These are phyloP conservation scores for Balamuthia mandrillaris DNA, from an alignment of 208 protist species.

Conservation along the genomic window DNA sequence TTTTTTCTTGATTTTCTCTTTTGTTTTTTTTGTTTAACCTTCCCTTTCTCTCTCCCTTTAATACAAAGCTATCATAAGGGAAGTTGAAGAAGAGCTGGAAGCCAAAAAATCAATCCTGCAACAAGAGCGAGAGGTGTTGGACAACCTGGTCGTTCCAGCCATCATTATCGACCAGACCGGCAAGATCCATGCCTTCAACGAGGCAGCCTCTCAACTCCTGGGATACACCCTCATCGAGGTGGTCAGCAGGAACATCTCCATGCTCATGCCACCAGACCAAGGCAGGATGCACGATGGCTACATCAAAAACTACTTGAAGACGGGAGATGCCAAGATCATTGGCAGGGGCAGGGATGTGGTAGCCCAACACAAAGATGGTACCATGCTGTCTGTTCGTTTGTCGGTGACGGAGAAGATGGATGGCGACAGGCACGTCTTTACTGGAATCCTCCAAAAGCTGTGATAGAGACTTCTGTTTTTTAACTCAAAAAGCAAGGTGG, in stretches of 20 bases:
- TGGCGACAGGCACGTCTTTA: background rate
- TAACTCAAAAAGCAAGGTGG: too few species aligned
- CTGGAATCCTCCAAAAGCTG: conserved; percentile 3
- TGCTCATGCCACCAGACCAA: conserved; percentile 9
- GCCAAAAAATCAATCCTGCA: background rate
- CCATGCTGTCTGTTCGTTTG: background rate
- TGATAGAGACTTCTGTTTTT: too few species aligned
- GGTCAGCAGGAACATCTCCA: background rate
- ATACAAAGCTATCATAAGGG: background rate
- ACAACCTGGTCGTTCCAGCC: background rate
- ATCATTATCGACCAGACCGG: conserved; percentile 8
- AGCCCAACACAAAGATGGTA: background rate
- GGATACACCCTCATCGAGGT: background rate
- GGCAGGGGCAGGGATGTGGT: background rate
- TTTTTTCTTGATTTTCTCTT: too few species aligned
- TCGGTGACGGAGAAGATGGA: background rate
- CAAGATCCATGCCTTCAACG: conserved; percentile 14
- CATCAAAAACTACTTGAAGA: conserved; percentile 19
- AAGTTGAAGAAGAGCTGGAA: background rate
- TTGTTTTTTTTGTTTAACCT: too few species aligned
- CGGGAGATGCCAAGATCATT: background rate
- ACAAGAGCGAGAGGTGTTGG: background rate
- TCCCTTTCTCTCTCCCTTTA: too few species aligned
- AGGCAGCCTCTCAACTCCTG: background rate
- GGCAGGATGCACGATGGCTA: background rate